A percentile compares a stretch with the other conserved stretches of the same genome.
Evolutionary conservation across 2,329 filamentous ascomycete species (phyloP).

Genomic region (Colletotrichum shisoi): DNA sequence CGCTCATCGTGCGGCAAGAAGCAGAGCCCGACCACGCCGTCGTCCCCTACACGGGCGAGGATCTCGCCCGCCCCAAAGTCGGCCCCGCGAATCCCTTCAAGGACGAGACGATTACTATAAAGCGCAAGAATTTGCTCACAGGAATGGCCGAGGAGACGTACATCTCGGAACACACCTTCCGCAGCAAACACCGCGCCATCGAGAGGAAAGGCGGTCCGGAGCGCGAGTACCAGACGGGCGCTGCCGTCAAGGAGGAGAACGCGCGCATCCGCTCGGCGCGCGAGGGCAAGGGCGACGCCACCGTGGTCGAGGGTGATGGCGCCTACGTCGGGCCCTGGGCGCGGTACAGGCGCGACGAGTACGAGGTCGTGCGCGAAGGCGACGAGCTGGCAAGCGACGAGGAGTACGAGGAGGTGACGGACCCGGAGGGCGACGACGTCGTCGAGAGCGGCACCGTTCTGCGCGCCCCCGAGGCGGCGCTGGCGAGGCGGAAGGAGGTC

Average conservation of each 20-base stretch:
- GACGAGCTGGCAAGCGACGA: slow-evolving; percentile 80
- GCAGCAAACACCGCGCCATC: slow-evolving; percentile 83
- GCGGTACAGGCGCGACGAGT: slow-evolving; percentile 75
- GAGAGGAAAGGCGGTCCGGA: slow-evolving; percentile 70
- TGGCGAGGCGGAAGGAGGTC: slow-evolving; percentile 65
- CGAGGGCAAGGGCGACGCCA: slow-evolving; percentile 84
- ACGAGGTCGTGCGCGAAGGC: slow-evolving; percentile 76
- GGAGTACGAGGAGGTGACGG: slow-evolving; percentile 79
- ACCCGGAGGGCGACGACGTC: slow-evolving; percentile 70
- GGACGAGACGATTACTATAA: slow-evolving; percentile 66
- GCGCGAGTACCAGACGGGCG: slow-evolving; percentile 62
- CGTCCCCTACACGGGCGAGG: slow-evolving; percentile 73
- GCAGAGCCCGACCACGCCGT: slow-evolving; percentile 67
- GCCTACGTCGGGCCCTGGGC: slow-evolving; percentile 97
- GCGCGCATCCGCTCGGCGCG: slow-evolving; percentile 74
- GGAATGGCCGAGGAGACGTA: slow-evolving; percentile 87
- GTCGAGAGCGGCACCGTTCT: slow-evolving; percentile 70
- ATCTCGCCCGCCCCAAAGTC: slow-evolving; percentile 69
- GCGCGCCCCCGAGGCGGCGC: slow-evolving; percentile 62
- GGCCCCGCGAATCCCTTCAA: slow-evolving; percentile 81
- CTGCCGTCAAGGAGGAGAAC: slow-evolving; percentile 73
- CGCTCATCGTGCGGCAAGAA: slow-evolving; percentile 66
- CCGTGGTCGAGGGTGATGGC: slow-evolving; percentile 83
- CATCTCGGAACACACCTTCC: slow-evolving; percentile 90
- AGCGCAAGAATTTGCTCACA: slow-evolving; percentile 83